These are phyloP conservation scores for Beauveria rudraprayagi DNA, from an alignment of 2,329 filamentous ascomycete species.

Conservation along the genomic window DNA sequence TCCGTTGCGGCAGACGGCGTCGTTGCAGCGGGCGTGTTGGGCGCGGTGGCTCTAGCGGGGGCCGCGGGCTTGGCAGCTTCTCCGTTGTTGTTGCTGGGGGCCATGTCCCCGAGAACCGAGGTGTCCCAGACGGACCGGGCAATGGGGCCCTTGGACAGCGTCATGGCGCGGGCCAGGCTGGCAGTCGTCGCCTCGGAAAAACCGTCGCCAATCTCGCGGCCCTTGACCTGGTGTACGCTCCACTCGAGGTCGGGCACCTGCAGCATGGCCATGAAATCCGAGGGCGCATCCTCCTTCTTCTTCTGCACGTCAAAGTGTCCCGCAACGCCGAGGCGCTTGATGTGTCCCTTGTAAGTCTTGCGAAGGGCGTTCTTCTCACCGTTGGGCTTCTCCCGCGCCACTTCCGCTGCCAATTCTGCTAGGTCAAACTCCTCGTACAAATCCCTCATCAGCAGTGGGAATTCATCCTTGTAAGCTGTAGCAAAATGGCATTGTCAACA, in stretches of 20 bases:
- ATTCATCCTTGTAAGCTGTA: slow-evolving; percentile 38
- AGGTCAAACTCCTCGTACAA: slow-evolving; percentile 52
- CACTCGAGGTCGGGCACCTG: slow-evolving; percentile 48
- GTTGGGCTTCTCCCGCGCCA: slow-evolving; percentile 55
- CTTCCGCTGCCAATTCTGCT: slow-evolving; percentile 48
- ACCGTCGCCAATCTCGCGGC: slow-evolving; percentile 47
- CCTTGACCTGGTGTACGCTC: slow-evolving; percentile 45
- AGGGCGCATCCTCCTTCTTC: slow-evolving; percentile 42
- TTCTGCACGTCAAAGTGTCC: slow-evolving; percentile 53
- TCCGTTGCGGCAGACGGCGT: slow-evolving; percentile 24
- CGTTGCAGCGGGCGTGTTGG: slow-evolving; percentile 40
- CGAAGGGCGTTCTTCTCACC: slow-evolving; percentile 60
- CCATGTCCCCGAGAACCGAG: slow-evolving; percentile 50
- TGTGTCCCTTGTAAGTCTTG: slow-evolving; percentile 62
- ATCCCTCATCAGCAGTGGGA: slow-evolving; percentile 45
- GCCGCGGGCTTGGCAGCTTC: slow-evolving; percentile 31
- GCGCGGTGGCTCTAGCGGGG: slow-evolving; percentile 41
- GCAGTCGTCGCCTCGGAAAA: slow-evolving; percentile 37
- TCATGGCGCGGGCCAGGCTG: slow-evolving; percentile 42
- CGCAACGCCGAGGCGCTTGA: slow-evolving; percentile 54
- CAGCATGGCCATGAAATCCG: slow-evolving; percentile 46
- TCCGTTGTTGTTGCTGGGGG: slow-evolving; percentile 29
- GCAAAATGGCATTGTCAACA: slow-evolving; percentile 6
- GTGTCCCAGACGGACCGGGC: slow-evolving; percentile 48
- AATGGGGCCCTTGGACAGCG: slow-evolving; percentile 50